A percentile compares a stretch with the other conserved stretches of the same genome.
phyloP scores from a whole-genome alignment of 2,329 filamentous ascomycete species.

The Hymenotorrendiella dingleyae region DNA sequence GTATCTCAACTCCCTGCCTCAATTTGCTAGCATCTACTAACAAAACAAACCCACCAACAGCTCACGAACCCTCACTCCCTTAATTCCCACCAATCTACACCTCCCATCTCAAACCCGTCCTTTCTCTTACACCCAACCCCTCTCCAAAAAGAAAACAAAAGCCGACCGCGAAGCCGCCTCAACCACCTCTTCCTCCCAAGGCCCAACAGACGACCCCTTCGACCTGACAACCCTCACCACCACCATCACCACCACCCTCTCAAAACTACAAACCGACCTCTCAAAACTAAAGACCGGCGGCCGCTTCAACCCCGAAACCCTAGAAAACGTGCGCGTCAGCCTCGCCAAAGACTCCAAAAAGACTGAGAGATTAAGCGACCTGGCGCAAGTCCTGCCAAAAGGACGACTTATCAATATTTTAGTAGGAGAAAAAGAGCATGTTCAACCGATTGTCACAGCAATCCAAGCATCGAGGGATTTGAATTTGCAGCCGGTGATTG shows the following conservation, averaged over 20 bases:
- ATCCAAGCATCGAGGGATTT: conserved; percentile 44
- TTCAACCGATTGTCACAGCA: conserved; percentile 47
- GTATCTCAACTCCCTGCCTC: neutral
- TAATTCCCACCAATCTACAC: conserved; percentile 1
- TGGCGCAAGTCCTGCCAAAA: conserved; percentile 63
- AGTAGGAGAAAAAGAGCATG: conserved; percentile 57
- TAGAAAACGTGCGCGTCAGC: conserved; percentile 57
- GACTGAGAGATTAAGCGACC: conserved; percentile 49
- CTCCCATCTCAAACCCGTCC: neutral
- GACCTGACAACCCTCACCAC: conserved; percentile 53
- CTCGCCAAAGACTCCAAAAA: conserved; percentile 46
- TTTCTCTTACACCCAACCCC: conserved; percentile 13
- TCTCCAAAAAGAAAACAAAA: conserved; percentile 24
- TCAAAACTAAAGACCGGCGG: conserved; percentile 57
- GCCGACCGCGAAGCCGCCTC: conserved; percentile 18
- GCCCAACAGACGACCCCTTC: conserved; percentile 43
- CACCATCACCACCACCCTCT: conserved; percentile 48
- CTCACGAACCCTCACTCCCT: neutral
- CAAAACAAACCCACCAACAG: conserved; percentile 3
- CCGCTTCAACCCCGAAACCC: conserved; percentile 52
- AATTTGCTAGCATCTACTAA: conserved; percentile 7
- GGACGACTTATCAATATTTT: conserved; percentile 55
- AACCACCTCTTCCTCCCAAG: conserved; percentile 3
- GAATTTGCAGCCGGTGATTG: conserved; percentile 43
- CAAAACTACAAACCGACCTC: conserved; percentile 54